Evolutionary conservation across 208 protist genomes (phyloP).

Genomic region (Trypanosoma cruzi): DNA sequence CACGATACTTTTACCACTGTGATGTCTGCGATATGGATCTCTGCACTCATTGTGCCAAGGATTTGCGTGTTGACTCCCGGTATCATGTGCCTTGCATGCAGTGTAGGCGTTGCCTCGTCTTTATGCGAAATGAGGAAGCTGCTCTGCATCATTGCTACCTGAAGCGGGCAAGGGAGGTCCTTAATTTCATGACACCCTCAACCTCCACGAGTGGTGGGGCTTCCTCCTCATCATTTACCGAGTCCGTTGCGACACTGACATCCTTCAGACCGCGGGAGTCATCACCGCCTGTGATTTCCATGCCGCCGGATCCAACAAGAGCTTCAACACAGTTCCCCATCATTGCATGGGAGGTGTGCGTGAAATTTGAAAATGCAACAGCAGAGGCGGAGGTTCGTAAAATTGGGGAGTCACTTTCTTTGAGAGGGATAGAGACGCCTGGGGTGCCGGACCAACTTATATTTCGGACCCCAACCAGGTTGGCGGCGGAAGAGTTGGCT

Average conservation of each 20-base stretch:
- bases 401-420: slow-evolving; percentile 17
- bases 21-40: slow-evolving; percentile 67
- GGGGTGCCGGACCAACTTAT: slow-evolving; percentile 13
- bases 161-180: slow-evolving; percentile 6
- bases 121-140: slow-evolving; percentile 39
- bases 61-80: slow-evolving; percentile 55
- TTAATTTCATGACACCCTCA: not conserved
- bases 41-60: slow-evolving; percentile 55
- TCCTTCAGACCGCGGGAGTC: not conserved
- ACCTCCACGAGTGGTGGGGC: slow-evolving; percentile 16
- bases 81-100: slow-evolving; percentile 83
- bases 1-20: slow-evolving; percentile 62
- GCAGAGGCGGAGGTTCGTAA: slow-evolving; percentile 14
- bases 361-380: slow-evolving; percentile 22
- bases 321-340: not conserved
- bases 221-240: slow-evolving; percentile 12
- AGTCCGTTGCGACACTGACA: slow-evolving; percentile 3
- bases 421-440: slow-evolving; percentile 11
- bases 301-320: not conserved
- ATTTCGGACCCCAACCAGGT: slow-evolving; percentile 34
- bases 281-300: not conserved
- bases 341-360: slow-evolving; percentile 32
- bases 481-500: slow-evolving; percentile 46
- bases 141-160: slow-evolving; percentile 47
- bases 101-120: slow-evolving; percentile 58